These are phyloP conservation scores for Calonectria leucothoes DNA, from an alignment of 2,329 filamentous ascomycete genomes.

Conservation along the genomic window DNA sequence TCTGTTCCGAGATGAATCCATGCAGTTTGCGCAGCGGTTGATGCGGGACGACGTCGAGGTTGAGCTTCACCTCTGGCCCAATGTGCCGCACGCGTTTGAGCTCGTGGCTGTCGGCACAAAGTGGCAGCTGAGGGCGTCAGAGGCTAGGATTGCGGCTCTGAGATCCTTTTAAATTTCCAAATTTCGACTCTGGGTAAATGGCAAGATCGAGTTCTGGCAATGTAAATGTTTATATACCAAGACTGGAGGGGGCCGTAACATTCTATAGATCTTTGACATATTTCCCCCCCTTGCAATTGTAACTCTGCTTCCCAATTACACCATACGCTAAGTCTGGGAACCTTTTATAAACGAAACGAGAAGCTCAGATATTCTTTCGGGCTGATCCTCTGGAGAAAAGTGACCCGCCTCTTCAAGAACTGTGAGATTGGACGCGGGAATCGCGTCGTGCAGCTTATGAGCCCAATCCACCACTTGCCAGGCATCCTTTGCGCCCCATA, in stretches of 20 bases:
- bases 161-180: slow-evolving; percentile 15
- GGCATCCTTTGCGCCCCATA: slow-evolving; percentile 46
- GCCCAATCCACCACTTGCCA: slow-evolving; percentile 49
- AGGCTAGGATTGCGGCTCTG: slow-evolving; percentile 26
- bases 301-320: background rate
- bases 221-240: background rate
- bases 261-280: background rate
- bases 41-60: slow-evolving; percentile 34
- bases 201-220: background rate
- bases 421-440: slow-evolving; percentile 43
- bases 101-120: slow-evolving; percentile 25
- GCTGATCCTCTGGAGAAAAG: slow-evolving; percentile 47
- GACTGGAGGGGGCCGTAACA: no score
- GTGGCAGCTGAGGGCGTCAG: slow-evolving; percentile 24
- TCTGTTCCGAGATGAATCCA: slow-evolving; percentile 31
- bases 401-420: slow-evolving; percentile 44
- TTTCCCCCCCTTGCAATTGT: background rate
- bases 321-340: background rate
- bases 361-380: slow-evolving; percentile 30
- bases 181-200: background rate
- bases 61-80: slow-evolving; percentile 38
- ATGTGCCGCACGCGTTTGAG: slow-evolving; percentile 38
- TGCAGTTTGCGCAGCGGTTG: slow-evolving; percentile 33
- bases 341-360: slow-evolving; percentile 22
- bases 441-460: slow-evolving; percentile 42